Base-by-base conservation (phyloP, 2,329 filamentous ascomycete species). In the Pseudopyricularia cyperi region DNA sequence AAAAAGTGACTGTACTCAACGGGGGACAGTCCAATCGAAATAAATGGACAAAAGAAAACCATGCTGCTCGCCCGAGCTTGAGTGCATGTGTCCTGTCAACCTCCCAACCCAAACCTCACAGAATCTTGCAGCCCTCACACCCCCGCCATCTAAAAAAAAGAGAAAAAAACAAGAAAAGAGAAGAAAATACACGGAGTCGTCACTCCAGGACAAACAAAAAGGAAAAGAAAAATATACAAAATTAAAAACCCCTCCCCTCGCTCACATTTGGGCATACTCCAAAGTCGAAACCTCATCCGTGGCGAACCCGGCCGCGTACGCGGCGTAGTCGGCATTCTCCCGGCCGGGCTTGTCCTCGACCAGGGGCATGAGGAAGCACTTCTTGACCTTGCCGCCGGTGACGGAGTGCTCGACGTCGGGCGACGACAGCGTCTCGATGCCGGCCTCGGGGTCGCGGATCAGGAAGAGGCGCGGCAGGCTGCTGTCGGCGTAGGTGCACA, bases 291-390 rank as follows among this genome's bases (percentile, higher is more conserved):
- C 37, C n/a, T 42, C 22, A 19, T n/a, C 12, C 37, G 9, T 42
- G n/a, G n/a, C n/a, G n/a, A n/a, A n/a, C n/a, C n/a, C n/a, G n/a
- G n/a, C n/a, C 22, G n/a, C 37, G 7, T 42, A 42, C 8, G n/a
- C 37, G 37, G 37, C 37, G 11, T 42, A 42, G 14, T 19, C 37
- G 2, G n/a, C 37, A n/a, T 42, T 42, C n/a, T 48, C 46, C 28
- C 30, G 26, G 28, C 33, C 46, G 17, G 22, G 33, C n/a, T 34
- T 33, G 30, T 8, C 52, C 51, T 53, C 51, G 17, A 72, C 55
- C 14, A 72, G 58, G 1, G 70, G 70, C 22, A 70, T 63, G 9
- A 68, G 67, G 48, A 65, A 58, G 48, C 58, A 60, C n/a, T 54
- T 46, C 24, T 52, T 39, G 17, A 64, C 61, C 30, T 53, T 53